Percentiles rank a stretch among this genome's conserved stretches.
These are phyloP conservation scores for Phytomonas sp. DNA, from an alignment of 208 protist species.

Conservation along the genomic window DNA sequence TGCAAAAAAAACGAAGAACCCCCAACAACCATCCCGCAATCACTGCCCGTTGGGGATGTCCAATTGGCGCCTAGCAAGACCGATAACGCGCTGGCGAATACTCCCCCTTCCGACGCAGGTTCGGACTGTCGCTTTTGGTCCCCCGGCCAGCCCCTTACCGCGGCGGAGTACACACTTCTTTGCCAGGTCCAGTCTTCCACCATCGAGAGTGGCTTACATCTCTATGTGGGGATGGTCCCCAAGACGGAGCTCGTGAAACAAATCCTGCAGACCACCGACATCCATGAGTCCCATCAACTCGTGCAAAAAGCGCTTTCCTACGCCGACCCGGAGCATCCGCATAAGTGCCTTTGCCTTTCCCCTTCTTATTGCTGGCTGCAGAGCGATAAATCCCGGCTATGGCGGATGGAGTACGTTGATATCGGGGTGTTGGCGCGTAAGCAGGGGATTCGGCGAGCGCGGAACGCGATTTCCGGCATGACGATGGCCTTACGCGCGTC, in stretches of 20 bases:
- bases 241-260: constrained; percentile 38
- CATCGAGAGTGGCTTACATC: constrained; percentile 37
- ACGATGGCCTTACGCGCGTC: constrained; percentile 10
- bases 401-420: constrained; percentile 76
- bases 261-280: constrained; percentile 23
- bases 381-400: constrained; percentile 45
- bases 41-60: neutral
- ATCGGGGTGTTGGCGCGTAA: constrained; percentile 29
- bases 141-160: constrained; percentile 36
- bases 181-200: constrained; percentile 22
- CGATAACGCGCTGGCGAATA: neutral
- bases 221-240: constrained; percentile 34
- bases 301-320: constrained; percentile 31
- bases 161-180: constrained; percentile 76
- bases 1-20: neutral
- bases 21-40: neutral
- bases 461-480: constrained; percentile 32
- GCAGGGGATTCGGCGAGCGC: constrained; percentile 34
- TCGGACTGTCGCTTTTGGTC: constrained; percentile 23
- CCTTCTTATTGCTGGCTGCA: constrained; percentile 73
- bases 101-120: neutral
- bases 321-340: constrained; percentile 25
- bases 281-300: constrained; percentile 18
- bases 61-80: neutral
- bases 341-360: constrained; percentile 50